A percentile compares a stretch with the other conserved stretches of the same genome.
Conservation (phyloP, 1,139 yeast genomes). For the Yamadazyma diospyri region DNA sequence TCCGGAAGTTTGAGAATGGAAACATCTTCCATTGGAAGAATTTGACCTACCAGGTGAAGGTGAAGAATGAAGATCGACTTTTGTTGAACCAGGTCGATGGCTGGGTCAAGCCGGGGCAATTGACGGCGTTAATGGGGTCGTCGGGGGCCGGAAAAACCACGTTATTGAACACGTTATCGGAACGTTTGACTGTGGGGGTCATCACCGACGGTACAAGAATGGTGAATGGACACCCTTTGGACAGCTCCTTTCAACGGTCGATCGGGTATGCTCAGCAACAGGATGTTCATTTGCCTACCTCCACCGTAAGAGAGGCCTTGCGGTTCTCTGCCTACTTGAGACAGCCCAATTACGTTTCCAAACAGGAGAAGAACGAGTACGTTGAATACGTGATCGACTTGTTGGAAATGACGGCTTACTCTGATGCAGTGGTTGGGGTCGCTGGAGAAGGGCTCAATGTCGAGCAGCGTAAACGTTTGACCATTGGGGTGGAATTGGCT, state of each 20-base stretch:
- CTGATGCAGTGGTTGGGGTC: constrained; percentile 82
- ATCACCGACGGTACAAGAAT: constrained; percentile 67
- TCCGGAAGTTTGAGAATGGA: constrained; percentile 10
- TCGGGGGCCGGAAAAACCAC: constrained; percentile 90
- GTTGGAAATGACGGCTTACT: constrained; percentile 68
- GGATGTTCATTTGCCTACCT: constrained; percentile 67
- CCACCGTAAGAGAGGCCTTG: constrained; percentile 78
- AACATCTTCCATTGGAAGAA: constrained; percentile 77
- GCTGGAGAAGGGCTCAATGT: constrained; percentile 78
- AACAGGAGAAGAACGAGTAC: constrained; percentile 59
- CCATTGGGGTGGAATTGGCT: constrained; percentile 81
- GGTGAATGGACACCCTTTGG: constrained; percentile 69
- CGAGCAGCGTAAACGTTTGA: constrained; percentile 80
- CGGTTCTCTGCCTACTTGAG: constrained; percentile 72
- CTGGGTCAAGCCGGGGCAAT: constrained; percentile 67
- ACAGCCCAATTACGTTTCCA: constrained; percentile 55
- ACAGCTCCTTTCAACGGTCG: constrained; percentile 71
- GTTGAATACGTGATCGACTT: constrained; percentile 68
- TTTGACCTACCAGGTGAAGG: constrained; percentile 69
- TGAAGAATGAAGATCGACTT: constrained; percentile 59
- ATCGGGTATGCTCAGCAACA: constrained; percentile 86
- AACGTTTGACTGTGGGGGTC: constrained; percentile 74
- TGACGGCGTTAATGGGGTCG: constrained; percentile 66
- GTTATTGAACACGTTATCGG: constrained; percentile 65
- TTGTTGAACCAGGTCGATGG: constrained; percentile 73